Conservation (phyloP, 1,139 yeast species). For the Suhomyces ambrosiae region DNA sequence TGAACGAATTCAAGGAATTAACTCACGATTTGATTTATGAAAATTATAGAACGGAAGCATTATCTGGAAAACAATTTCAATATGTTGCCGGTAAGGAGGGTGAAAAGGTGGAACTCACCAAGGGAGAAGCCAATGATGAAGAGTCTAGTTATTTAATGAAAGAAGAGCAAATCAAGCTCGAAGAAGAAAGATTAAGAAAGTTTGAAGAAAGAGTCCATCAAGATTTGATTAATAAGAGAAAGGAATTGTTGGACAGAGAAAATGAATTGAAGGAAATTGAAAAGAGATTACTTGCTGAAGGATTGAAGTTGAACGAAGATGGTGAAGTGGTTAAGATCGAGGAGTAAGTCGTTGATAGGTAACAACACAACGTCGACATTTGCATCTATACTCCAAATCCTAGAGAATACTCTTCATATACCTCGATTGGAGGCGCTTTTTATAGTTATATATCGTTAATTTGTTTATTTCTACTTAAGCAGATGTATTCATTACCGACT, state of each 20-base stretch:
- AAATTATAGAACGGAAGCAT: conserved; percentile 69
- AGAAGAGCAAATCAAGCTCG: conserved; percentile 79
- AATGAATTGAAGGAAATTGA: conserved; percentile 84
- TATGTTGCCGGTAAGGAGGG: conserved; percentile 30
- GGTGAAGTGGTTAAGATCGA: conserved; percentile 43
- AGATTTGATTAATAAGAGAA: conserved; percentile 80
- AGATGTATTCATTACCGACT: too few relatives aligned
- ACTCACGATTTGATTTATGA: conserved; percentile 72
- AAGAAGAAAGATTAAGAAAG: conserved; percentile 76
- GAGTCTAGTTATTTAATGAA: conserved; percentile 58
- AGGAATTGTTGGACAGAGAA: conserved; percentile 85
- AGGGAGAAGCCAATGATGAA: conserved; percentile 23
- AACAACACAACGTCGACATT: neutral
- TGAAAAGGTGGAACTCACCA: conserved; percentile 17
- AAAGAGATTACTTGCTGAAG: conserved; percentile 66
- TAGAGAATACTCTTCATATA: neutral
- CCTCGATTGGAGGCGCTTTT: neutral
- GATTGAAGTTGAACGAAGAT: conserved; percentile 44
- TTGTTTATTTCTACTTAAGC: conserved; percentile 7
- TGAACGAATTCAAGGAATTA: conserved; percentile 71
- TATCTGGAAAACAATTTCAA: conserved; percentile 51
- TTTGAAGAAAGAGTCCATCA: conserved; percentile 88
- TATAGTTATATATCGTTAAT: conserved; percentile 4
- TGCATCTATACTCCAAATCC: neutral
- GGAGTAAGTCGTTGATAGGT: conserved; percentile 1